These are phyloP conservation scores for Wallacemonas sp. DNA, from an alignment of 208 protist genomes.

Conservation along the genomic window DNA sequence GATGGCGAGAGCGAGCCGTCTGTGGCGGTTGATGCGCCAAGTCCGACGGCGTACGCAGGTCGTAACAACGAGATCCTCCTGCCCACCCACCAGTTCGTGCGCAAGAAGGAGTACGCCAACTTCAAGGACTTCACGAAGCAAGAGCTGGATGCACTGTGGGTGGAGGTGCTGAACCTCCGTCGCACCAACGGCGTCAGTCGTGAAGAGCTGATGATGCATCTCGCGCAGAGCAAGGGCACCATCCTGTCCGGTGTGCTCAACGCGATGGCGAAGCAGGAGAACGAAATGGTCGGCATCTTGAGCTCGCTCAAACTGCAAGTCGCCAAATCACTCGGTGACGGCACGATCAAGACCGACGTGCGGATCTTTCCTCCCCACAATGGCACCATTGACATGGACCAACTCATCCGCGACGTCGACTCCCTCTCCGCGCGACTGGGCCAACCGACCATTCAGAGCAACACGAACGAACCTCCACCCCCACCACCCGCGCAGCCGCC, in stretches of 20 bases:
- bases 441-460: neutral
- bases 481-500: no score
- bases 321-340: conserved; percentile 7
- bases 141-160: conserved; percentile 71
- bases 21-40: neutral
- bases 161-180: conserved; percentile 54
- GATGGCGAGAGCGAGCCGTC: neutral
- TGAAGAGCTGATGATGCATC: conserved; percentile 54
- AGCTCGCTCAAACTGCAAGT: conserved; percentile 30
- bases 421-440: neutral
- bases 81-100: conserved; percentile 53
- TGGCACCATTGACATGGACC: conserved; percentile 23
- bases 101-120: conserved; percentile 49
- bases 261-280: conserved; percentile 35
- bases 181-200: conserved; percentile 35
- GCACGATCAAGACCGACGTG: conserved; percentile 16
- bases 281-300: conserved; percentile 27
- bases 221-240: conserved; percentile 41
- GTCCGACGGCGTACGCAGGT: neutral
- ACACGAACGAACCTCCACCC: neutral
- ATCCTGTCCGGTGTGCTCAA: conserved; percentile 24
- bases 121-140: conserved; percentile 55
- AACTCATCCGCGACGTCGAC: conserved; percentile 28
- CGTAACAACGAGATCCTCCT: conserved; percentile 40
- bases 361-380: conserved; percentile 27